Evolutionary conservation across 2,329 filamentous ascomycete genomes (phyloP), one percentile per base, ranked within the genome.

Genomic region (Ascomycota sp.): DNA sequence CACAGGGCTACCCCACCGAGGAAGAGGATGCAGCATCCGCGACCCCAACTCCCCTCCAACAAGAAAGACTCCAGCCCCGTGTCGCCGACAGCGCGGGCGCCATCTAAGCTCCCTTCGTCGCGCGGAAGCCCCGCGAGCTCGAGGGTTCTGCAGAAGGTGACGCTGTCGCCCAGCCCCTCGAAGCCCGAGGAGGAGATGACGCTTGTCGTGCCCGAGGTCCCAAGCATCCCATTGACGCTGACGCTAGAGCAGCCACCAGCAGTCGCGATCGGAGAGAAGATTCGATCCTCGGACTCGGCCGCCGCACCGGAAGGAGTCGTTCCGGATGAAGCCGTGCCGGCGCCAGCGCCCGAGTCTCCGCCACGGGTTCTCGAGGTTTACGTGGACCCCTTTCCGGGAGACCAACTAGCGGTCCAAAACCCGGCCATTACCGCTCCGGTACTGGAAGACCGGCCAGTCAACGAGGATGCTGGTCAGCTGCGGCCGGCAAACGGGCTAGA

Each of bases 371-470:
- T 72, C 10, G 59, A 69, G 41, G 69, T 75, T 1, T 75, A 72
- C 39, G 71, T 75, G 43, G 70, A 76, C 40, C 70, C 70, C 1
- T 66, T 70, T 38, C 62, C 59, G 6, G 57, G 56, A 29, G 57
- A 64, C 16, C 55, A 64, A 32, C 44, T 55, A 21, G 16, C 16
- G 6, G 57, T 58, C 2, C 56, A 64, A 1, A 59, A 59, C 35
- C 58, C 63, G 2, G 47, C 51, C 2, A 50, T 61, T n/a, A 57
- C 51, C 25, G 50, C 51, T 0, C 59, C 65, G 6, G 69, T 72
- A 5, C 52, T 75, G 4, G 68, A 70, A 41, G 68, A 74, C 40
- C 66, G 58, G 41, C 61, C 68, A 1, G 52, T 74, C 35, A 75
- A 74, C 42, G 67, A 72, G 41, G 67, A 65, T 35, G 52, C 53